phyloP scores from a whole-genome alignment of 768 basidiomycete species.

The Boletus sensibilis region DNA sequence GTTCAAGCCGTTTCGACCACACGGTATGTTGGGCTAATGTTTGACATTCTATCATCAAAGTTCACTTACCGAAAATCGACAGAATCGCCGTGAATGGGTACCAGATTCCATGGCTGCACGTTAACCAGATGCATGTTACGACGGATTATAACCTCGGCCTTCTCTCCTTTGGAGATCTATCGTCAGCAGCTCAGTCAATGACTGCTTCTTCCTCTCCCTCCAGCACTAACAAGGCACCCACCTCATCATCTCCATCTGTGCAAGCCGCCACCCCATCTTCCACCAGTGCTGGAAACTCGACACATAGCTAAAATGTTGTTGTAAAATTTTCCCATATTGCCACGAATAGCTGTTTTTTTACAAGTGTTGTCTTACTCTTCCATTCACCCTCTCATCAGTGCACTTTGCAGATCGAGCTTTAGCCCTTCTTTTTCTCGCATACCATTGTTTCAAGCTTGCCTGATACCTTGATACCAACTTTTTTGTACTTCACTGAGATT shows the following conservation, averaged over 20 bases:
- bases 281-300: slow-evolving; percentile 6
- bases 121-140: slow-evolving; percentile 52
- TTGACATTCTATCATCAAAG: background rate
- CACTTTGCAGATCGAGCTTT: background rate
- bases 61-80: background rate
- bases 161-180: slow-evolving; percentile 20
- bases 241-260: background rate
- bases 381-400: background rate
- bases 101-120: slow-evolving; percentile 62
- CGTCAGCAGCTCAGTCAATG: slow-evolving; percentile 14
- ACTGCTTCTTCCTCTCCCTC: background rate
- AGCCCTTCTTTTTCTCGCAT: background rate
- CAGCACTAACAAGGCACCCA: background rate
- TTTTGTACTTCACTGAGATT: background rate
- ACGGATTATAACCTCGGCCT: slow-evolving; percentile 41
- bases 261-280: background rate
- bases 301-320: background rate
- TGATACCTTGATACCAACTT: slow-evolving; percentile 5
- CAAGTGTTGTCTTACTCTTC: background rate
- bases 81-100: slow-evolving; percentile 56
- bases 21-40: slow-evolving; percentile 23
- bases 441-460: background rate
- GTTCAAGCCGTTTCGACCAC: slow-evolving; percentile 48
- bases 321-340: background rate
- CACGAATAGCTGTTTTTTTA: background rate